phyloP scores from a whole-genome alignment of 208 protist genomes.

The Trypanosoma boissoni region DNA sequence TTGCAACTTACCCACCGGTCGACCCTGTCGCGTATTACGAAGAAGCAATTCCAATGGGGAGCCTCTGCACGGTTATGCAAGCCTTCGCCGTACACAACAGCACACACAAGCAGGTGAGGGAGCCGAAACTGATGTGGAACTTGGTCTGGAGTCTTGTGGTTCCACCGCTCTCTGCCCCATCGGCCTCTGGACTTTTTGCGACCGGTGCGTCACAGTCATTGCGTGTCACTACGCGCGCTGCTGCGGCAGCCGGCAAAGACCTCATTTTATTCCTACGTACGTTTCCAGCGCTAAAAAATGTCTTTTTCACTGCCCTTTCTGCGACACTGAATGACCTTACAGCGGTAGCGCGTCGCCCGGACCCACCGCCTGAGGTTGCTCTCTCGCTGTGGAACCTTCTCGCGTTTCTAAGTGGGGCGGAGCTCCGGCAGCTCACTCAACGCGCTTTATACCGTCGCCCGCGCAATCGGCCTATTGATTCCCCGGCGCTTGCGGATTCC shows the following conservation, averaged over 20 bases:
- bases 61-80: slow-evolving; percentile 53
- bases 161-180: background rate
- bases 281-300: slow-evolving; percentile 12
- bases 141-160: slow-evolving; percentile 22
- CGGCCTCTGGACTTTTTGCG: background rate
- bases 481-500: slow-evolving; percentile 1
- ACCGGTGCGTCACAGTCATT: background rate
- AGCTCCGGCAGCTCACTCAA: slow-evolving; percentile 18
- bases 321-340: slow-evolving; percentile 9
- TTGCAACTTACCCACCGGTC: background rate
- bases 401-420: slow-evolving; percentile 17
- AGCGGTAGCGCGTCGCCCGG: background rate
- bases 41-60: slow-evolving; percentile 25
- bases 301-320: slow-evolving; percentile 14
- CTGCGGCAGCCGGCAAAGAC: slow-evolving; percentile 23
- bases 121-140: slow-evolving; percentile 22
- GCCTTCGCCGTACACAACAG: slow-evolving; percentile 80
- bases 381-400: slow-evolving; percentile 28
- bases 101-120: slow-evolving; percentile 44
- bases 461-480: slow-evolving; percentile 4
- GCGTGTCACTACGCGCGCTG: slow-evolving; percentile 14
- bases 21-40: slow-evolving; percentile 25
- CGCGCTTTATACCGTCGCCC: slow-evolving; percentile 18
- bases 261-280: slow-evolving; percentile 25
- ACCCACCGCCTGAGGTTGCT: slow-evolving; percentile 10